A percentile compares a stretch with the other conserved stretches of the same genome.
phyloP scores from a whole-genome alignment of 225 moss, liverwort and hornwort species.

The Marchantia polymorpha region DNA sequence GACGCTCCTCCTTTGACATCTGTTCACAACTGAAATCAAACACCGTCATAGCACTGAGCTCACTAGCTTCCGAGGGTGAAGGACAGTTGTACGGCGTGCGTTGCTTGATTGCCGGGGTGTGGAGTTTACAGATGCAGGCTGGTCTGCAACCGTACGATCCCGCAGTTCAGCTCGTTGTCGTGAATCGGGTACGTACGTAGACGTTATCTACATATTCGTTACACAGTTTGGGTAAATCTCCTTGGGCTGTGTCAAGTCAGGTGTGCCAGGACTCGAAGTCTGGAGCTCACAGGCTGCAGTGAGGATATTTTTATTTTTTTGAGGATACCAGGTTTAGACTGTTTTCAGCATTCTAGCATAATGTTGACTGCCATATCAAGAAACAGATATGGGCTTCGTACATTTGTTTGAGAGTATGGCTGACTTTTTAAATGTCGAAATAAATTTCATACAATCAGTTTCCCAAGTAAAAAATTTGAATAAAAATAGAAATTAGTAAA shows the following conservation, averaged over 20 bases:
- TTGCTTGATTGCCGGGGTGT: conserved; percentile 18
- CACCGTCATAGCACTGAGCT: conserved; percentile 24
- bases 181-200: conserved; percentile 20
- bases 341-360: too few species aligned
- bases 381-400: too few species aligned
- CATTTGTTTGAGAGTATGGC: too few species aligned
- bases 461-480: too few species aligned
- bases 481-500: too few species aligned
- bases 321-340: too few species aligned
- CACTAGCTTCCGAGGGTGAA: conserved; percentile 15
- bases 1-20: neutral
- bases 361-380: too few species aligned
- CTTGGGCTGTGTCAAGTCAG: neutral
- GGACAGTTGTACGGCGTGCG: conserved; percentile 23
- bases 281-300: neutral
- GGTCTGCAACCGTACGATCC: conserved; percentile 28
- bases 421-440: too few species aligned
- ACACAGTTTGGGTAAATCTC: neutral
- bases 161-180: conserved; percentile 26
- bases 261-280: neutral
- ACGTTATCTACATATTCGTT: neutral
- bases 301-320: too few species aligned
- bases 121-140: conserved; percentile 28
- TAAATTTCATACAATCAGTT: too few species aligned
- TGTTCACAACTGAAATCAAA: conserved; percentile 18